Percentiles rank a stretch among this genome's conserved stretches.
phyloP scores from a whole-genome alignment of 2,329 filamentous ascomycete genomes.

The Exophiala sp. region DNA sequence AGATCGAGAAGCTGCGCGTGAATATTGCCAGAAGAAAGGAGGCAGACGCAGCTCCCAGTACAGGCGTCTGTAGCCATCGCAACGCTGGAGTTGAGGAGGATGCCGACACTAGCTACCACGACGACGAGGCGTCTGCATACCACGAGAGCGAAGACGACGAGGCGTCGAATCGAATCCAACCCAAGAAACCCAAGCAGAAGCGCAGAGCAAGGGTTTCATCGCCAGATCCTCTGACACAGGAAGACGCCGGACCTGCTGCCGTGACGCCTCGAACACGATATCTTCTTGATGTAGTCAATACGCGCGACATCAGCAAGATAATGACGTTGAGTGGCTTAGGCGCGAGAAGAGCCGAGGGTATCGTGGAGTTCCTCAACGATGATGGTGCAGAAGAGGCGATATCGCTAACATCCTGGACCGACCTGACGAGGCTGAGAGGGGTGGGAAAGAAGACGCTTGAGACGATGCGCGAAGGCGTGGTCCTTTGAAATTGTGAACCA shows the following conservation, averaged over 20 bases:
- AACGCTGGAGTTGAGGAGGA: background rate
- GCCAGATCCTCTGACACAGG: constrained; percentile 19
- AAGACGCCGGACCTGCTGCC: constrained; percentile 22
- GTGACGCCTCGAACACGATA: constrained; percentile 43
- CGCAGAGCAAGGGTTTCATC: constrained; percentile 23
- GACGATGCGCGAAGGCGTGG: constrained; percentile 45
- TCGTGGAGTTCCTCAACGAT: constrained; percentile 46
- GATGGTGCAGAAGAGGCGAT: constrained; percentile 26
- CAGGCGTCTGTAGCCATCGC: background rate
- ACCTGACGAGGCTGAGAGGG: constrained; percentile 43
- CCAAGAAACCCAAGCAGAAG: constrained; percentile 31
- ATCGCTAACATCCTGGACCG: constrained; percentile 36
- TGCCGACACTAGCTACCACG: constrained; percentile 28
- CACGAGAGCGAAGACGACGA: constrained; percentile 35
- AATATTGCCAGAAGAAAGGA: constrained; percentile 39
- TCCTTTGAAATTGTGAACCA: constrained; percentile 27
- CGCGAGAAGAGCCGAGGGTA: constrained; percentile 46
- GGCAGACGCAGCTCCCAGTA: constrained; percentile 35
- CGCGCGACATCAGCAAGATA: constrained; percentile 44
- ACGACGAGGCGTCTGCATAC: constrained; percentile 34
- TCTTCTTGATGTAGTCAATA: constrained; percentile 46
- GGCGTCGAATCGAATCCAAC: constrained; percentile 26
- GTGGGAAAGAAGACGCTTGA: constrained; percentile 46
- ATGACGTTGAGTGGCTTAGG: constrained; percentile 47
- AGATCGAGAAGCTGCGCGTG: constrained; percentile 54